phyloP scores from a whole-genome alignment of 192 early-diverging fungal species.

The Endogone sp. region DNA sequence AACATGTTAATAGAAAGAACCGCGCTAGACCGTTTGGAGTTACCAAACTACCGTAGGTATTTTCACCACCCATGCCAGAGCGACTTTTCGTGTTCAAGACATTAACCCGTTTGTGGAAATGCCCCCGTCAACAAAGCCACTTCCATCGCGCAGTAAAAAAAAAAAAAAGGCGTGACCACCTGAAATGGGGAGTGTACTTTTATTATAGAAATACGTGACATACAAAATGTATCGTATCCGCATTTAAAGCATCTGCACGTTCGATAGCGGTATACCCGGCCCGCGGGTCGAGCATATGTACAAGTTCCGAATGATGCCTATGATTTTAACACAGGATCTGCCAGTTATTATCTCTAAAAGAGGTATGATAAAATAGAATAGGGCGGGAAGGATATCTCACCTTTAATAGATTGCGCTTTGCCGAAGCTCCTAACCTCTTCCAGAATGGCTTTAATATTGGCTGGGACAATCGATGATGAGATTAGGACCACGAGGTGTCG shows the following conservation, averaged over 20 bases:
- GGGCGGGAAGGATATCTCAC: conserved; percentile 19
- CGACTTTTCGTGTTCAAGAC: too few relatives aligned
- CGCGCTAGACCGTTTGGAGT: too few relatives aligned
- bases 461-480: conserved; percentile 5
- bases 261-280: conserved; percentile 58
- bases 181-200: neutral
- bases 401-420: conserved; percentile 44
- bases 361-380: neutral
- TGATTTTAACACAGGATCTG: neutral
- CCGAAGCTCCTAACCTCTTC: conserved; percentile 55
- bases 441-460: conserved; percentile 57
- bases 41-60: too few relatives aligned
- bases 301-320: conserved; percentile 56
- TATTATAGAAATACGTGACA: too few relatives aligned
- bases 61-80: too few relatives aligned
- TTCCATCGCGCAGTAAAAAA: too few relatives aligned
- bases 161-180: too few relatives aligned
- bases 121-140: too few relatives aligned
- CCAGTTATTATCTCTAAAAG: neutral
- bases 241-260: conserved; percentile 31
- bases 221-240: too few relatives aligned
- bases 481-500: neutral
- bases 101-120: too few relatives aligned
- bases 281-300: conserved; percentile 66
- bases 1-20: too few relatives aligned